A percentile compares a stretch with the other conserved stretches of the same genome.
These are phyloP conservation scores for Penicillium sp. DNA, from an alignment of 2,329 filamentous ascomycete species.

Conservation along the genomic window DNA sequence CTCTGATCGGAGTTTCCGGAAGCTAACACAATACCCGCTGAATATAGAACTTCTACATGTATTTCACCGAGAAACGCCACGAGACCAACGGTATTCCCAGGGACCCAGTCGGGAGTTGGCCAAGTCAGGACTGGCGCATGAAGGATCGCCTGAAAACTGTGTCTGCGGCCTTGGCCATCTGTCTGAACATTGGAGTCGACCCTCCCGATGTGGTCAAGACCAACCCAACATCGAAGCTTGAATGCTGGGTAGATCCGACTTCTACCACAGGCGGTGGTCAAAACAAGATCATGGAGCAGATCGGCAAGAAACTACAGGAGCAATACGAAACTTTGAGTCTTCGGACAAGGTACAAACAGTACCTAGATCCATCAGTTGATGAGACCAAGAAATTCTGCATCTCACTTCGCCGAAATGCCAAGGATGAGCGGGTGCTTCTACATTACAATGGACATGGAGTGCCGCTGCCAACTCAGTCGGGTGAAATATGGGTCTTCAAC, in stretches of 20 bases:
- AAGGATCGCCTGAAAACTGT: conserved; percentile 93
- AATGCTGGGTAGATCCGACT: conserved; percentile 94
- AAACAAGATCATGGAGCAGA: conserved; percentile 79
- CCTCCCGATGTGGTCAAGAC: conserved; percentile 96
- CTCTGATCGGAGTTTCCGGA: neutral
- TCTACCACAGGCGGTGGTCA: conserved; percentile 63
- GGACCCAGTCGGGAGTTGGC: conserved; percentile 45
- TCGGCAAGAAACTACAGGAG: conserved; percentile 87
- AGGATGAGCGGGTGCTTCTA: conserved; percentile 91
- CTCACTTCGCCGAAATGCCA: conserved; percentile 79
- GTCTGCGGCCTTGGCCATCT: conserved; percentile 85
- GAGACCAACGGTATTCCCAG: conserved; percentile 86
- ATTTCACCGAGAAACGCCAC: conserved; percentile 95
- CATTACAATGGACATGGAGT: conserved; percentile 99
- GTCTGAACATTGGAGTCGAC: conserved; percentile 93
- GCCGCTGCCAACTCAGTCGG: conserved; percentile 85
- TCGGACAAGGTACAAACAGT: conserved; percentile 93
- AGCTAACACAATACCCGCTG: conserved; percentile 12
- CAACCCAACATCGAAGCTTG: conserved; percentile 80
- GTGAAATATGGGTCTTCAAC: conserved; percentile 99
- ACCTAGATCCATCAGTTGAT: conserved; percentile 90
- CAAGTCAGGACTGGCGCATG: conserved; percentile 90
- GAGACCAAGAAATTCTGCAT: conserved; percentile 95
- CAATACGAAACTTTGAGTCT: conserved; percentile 95
- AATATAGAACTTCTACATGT: conserved; percentile 92